A percentile compares a stretch with the other conserved stretches of the same genome.
These are phyloP conservation scores for Dictyostelium capitatum DNA, from an alignment of 78 protist species.

Conservation along the genomic window DNA sequence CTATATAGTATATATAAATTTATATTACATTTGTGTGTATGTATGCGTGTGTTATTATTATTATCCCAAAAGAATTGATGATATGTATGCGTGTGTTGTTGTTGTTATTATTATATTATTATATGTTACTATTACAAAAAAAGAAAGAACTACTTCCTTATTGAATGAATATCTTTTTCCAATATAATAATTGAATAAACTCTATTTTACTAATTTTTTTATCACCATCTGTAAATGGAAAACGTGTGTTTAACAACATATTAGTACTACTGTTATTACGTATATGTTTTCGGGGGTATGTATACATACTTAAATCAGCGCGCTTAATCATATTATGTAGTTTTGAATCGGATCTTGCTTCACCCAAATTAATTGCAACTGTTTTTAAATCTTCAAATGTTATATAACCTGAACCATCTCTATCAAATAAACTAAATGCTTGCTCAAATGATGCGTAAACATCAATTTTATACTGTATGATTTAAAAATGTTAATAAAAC, in stretches of 20 bases:
- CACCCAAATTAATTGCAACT: slow-evolving; percentile 7
- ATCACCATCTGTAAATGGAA: not conserved
- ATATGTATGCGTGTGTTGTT: too few species aligned
- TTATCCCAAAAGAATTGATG: too few species aligned
- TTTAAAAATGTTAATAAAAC: too few species aligned
- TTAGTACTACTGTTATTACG: too few species aligned
- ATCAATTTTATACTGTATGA: slow-evolving; percentile 9
- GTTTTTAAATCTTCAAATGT: slow-evolving; percentile 16
- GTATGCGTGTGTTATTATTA: too few species aligned
- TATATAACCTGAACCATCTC: slow-evolving; percentile 11
- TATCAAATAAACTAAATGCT: slow-evolving; percentile 16
- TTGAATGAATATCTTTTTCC: not conserved
- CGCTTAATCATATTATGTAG: slow-evolving; percentile 3
- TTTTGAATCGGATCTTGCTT: not conserved
- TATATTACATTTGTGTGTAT: too few species aligned
- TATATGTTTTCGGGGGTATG: too few species aligned
- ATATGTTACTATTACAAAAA: too few species aligned
- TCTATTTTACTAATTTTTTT: slow-evolving; percentile 9
- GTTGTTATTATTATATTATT: too few species aligned
- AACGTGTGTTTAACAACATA: too few species aligned
- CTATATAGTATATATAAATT: too few species aligned
- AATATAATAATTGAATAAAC: slow-evolving; percentile 9
- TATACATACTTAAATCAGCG: slow-evolving; percentile 1
- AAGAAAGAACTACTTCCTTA: not conserved
- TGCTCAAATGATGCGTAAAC: slow-evolving; percentile 5